Base-by-base conservation (phyloP, 179 eudicot genomes). In the Spinacia oleracea region DNA sequence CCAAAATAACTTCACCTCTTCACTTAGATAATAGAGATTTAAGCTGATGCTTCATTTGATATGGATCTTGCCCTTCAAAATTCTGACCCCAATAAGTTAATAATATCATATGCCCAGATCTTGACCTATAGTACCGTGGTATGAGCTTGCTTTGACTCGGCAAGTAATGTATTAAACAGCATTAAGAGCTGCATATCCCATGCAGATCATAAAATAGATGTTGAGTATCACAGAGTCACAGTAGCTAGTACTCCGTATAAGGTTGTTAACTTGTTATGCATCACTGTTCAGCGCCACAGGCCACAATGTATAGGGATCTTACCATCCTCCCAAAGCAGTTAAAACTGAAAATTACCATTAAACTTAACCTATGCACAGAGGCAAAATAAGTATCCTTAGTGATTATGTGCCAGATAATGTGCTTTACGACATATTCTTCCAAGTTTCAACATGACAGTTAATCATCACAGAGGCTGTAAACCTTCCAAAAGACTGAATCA, bases 51-150 rank as follows among this genome's bases (percentile, higher is more conserved):
- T 59, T 1, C 32, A 59, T 8, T 9, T 27, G 34, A 23, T 34
- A 60, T 60, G 65, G 65, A 60, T 11, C 65, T 60, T 60, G 65
- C 65, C 10, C 65, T 60, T 60, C 63, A n/a, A 23, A 58, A 1
- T 23, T n/a, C 10, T 1, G 25, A 58, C 31, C 31, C 31, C 31
- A 2, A 25, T 12, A 62, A 48, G 53, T 38, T 38, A 6, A 38
- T 38, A 48, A 48, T 4, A 0, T 48, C 53, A 48, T 9, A 45
- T 48, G 20, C 18, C 51, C 18, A 14, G 2, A 15, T 9, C 51
- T 16, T 48, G 53, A 48, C 20, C 32, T 55, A 1, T 9, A 25
- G 15, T 9, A 23, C 23, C 0, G 1, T 25, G 0, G 29, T 23
- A 58, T 58, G 31, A 58, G 31, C 62, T 58, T 58, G 29, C 62